Evolutionary conservation across 495 filamentous ascomycete genomes (phyloP), one percentile per base, ranked within the genome.

Genomic region (Tuber aestivum): DNA sequence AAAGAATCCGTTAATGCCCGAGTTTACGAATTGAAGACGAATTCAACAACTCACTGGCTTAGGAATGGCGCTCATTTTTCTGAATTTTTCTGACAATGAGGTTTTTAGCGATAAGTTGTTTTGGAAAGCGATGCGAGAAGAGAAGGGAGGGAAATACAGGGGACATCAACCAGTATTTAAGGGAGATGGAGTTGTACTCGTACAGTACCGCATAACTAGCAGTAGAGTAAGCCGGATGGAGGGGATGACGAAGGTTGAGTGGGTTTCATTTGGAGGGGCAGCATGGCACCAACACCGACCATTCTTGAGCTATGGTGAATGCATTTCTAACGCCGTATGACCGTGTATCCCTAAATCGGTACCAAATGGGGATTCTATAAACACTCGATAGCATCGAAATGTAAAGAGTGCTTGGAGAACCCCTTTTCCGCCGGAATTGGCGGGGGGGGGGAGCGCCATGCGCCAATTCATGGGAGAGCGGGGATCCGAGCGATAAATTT

Each of bases 51-150:
- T 73, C 32, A 78, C 80, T 10, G 80, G 78, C 48, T 72, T 77
- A 42, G 80, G 80, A 37, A 41, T 6, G 9, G 79, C 68, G 75
- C 77, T 81, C 79, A 81, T 81, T 48, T 81, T 81, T 76, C 75
- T 73, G 70, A 41, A 81, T 81, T 48, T 81, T 81, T 76, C 75
- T 73, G 70, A 41, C 40, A 70, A 41, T 65, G 42, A 41, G 65
- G 18, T 23, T 71, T 41, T 23, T 71, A 18, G 23, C 10, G 35
- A 41, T 65, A 35, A 23, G 75, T 20, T 73, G 44, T 45, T 41
- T 32, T 61, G 41, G 72, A 9, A 56, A 7, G 41, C 70, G 35
- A 42, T 68, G 37, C 8, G 77, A 71, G 37, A 77, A 37, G 73
- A 72, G 70, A 70, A 73, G 71, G 37, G 44, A 71, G 42, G 65